Percentiles rank a stretch among this genome's conserved stretches.
Evolutionary conservation across 2,329 filamentous ascomycete genomes (phyloP).

Genomic region (Monascus ruber): DNA sequence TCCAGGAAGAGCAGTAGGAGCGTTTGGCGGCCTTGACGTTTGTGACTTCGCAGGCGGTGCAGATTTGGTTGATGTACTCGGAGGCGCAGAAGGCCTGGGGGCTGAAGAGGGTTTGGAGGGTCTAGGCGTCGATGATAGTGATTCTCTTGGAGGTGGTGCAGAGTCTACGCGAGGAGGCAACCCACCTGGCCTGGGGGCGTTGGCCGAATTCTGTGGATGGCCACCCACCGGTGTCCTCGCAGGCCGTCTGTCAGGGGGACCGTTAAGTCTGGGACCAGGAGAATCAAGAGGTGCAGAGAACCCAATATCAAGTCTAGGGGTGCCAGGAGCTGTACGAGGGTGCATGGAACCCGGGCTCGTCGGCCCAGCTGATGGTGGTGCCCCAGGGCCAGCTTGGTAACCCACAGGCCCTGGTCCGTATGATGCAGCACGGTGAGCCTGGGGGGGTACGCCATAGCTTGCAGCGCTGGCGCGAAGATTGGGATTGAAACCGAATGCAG

Average conservation of each 20-base stretch:
- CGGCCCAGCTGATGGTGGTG: constrained; percentile 18
- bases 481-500: constrained; percentile 38
- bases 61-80: constrained; percentile 20
- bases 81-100: constrained; percentile 4
- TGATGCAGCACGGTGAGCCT: constrained; percentile 16
- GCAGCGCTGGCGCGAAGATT: constrained; percentile 33
- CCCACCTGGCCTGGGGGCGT: constrained; percentile 19
- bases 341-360: constrained; percentile 17
- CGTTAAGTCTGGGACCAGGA: constrained; percentile 21
- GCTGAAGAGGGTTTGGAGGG: constrained; percentile 14
- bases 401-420: constrained; percentile 22
- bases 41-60: constrained; percentile 17
- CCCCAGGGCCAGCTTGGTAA: constrained; percentile 22
- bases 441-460: constrained; percentile 14
- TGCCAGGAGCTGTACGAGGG: constrained; percentile 12
- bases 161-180: constrained; percentile 24
- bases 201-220: constrained; percentile 9
- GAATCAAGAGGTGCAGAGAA: constrained; percentile 36
- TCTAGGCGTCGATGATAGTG: constrained; percentile 32
- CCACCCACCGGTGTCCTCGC: constrained; percentile 19
- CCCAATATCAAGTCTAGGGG: constrained; percentile 34
- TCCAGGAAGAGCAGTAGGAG: constrained; percentile 33
- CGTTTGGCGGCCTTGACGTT: neutral
- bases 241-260: constrained; percentile 19
- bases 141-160: constrained; percentile 17